phyloP scores from a whole-genome alignment of 2,329 filamentous ascomycete species.

The Daldinia eschscholtzii region DNA sequence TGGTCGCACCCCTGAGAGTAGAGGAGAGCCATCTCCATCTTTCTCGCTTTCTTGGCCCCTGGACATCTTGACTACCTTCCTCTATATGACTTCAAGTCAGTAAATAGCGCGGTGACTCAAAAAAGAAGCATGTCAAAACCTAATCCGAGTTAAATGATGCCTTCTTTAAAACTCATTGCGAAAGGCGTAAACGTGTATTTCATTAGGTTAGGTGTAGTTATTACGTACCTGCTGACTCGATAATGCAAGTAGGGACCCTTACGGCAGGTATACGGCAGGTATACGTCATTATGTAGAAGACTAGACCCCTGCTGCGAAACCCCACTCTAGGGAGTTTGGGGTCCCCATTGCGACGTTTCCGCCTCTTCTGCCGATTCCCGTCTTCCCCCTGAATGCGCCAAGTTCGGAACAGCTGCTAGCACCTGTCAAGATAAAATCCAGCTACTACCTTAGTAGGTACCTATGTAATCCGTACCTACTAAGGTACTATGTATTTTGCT shows the following conservation, averaged over 20 bases:
- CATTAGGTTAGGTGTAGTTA: background rate
- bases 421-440: conserved; percentile 12
- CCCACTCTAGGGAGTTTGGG: conserved; percentile 20
- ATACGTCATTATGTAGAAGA: conserved; percentile 36
- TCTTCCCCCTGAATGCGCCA: background rate
- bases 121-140: background rate
- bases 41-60: conserved; percentile 23
- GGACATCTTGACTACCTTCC: conserved; percentile 26
- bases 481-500: too few relatives aligned
- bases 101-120: background rate
- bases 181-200: conserved; percentile 22
- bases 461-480: too few relatives aligned
- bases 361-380: conserved; percentile 12
- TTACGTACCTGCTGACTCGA: background rate
- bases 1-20: conserved; percentile 10
- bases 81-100: background rate
- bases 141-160: conserved; percentile 21
- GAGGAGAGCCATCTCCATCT: conserved; percentile 20
- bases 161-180: conserved; percentile 21
- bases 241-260: background rate
- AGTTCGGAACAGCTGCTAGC: conserved; percentile 6
- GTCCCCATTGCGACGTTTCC: conserved; percentile 3
- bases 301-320: conserved; percentile 20
- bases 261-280: conserved; percentile 19
- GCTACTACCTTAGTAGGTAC: too few relatives aligned